Conservation (phyloP, 1,284 basidiomycete genomes). For the Ustilago lituana region DNA sequence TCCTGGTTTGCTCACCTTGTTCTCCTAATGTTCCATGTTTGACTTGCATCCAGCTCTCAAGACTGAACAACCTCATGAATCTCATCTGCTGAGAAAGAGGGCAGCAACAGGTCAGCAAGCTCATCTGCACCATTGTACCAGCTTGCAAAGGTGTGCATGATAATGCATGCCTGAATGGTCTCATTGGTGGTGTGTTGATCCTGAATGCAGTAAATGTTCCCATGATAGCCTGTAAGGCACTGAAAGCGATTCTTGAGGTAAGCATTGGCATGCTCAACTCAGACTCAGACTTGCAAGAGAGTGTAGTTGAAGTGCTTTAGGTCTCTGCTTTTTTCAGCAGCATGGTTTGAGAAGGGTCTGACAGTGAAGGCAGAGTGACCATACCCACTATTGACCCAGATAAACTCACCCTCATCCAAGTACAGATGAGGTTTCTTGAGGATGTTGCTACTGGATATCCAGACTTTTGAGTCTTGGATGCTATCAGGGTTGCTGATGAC, state of each 20-base stretch:
- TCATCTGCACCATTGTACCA: not conserved
- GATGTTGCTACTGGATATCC: conserved; percentile 6
- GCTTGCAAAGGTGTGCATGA: conserved; percentile 2
- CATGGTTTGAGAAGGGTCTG: conserved; percentile 4
- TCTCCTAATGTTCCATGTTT: too few relatives aligned
- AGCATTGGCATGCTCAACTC: conserved; percentile 2
- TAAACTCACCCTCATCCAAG: conserved; percentile 7
- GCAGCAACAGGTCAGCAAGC: not conserved
- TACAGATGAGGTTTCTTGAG: conserved; percentile 7
- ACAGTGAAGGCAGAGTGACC: conserved; percentile 1
- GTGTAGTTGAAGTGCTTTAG: conserved; percentile 6
- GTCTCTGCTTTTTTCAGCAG: conserved; percentile 4
- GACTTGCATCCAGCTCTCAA: too few relatives aligned
- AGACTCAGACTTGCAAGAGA: not conserved
- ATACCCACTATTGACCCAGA: conserved; percentile 12
- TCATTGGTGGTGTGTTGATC: not conserved
- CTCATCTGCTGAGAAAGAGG: not conserved
- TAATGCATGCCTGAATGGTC: not conserved
- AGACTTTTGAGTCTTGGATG: conserved; percentile 10
- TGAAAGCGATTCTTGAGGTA: conserved; percentile 14
- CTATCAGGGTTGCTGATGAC: conserved; percentile 2
- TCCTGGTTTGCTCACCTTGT: too few relatives aligned
- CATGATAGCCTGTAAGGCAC: conserved; percentile 3
- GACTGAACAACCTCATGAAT: too few relatives aligned
- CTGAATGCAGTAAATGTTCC: conserved; percentile 1